Conservation (phyloP, 2,329 filamentous ascomycete species). For the Monosporascus ibericus region DNA sequence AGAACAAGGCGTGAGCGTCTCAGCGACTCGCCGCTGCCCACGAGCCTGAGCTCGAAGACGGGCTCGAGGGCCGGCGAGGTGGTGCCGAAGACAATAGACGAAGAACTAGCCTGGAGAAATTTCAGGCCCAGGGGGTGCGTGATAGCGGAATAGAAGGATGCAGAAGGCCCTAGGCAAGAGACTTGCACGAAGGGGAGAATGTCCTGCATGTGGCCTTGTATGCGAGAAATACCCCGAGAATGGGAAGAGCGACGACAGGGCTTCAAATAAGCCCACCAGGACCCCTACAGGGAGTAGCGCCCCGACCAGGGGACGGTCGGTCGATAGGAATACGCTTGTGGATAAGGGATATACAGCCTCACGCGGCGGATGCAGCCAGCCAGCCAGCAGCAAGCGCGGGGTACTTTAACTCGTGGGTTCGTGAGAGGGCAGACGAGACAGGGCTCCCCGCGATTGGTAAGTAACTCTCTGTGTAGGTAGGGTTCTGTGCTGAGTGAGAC, state of each 20-base stretch:
- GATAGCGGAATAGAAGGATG: slow-evolving; percentile 77
- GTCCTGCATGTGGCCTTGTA: slow-evolving; percentile 15
- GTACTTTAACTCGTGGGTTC: not conserved
- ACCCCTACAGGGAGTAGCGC: not conserved
- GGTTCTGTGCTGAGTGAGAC: not conserved
- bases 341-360: slow-evolving; percentile 9
- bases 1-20: slow-evolving; percentile 53
- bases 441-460: not conserved
- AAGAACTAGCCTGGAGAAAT: slow-evolving; percentile 46
- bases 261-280: too few relatives aligned
- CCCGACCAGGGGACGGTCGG: not conserved
- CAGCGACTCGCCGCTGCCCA: slow-evolving; percentile 31
- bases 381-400: slow-evolving; percentile 9
- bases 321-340: not conserved
- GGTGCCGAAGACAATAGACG: slow-evolving; percentile 37
- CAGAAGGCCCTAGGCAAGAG: slow-evolving; percentile 69
- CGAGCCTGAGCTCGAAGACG: slow-evolving; percentile 36
- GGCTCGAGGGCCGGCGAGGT: slow-evolving; percentile 27
- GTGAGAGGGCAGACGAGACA: not conserved
- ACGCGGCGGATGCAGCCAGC: slow-evolving; percentile 15
- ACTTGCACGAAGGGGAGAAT: slow-evolving; percentile 55
- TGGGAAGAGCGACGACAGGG: too few relatives aligned
- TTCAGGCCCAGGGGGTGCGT: slow-evolving; percentile 72
- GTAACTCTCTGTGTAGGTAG: not conserved
- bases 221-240: too few relatives aligned